Percentiles rank a stretch among this genome's conserved stretches.
Conservation (phyloP, 2,329 filamentous ascomycete genomes). For the Ophiosphaerella narmari region DNA sequence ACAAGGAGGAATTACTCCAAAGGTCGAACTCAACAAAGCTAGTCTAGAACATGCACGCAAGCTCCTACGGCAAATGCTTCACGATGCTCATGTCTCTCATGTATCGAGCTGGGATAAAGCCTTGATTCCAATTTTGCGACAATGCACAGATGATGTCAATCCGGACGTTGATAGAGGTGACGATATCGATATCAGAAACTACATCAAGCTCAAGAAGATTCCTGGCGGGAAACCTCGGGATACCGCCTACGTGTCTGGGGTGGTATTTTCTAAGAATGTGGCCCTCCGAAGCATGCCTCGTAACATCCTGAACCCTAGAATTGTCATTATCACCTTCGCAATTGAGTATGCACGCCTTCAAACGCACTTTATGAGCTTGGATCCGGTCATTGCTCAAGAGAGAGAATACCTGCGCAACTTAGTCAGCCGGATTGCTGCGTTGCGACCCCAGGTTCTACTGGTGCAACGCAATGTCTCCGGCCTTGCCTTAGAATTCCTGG, state of each 20-base stretch:
- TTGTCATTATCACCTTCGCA: slow-evolving; percentile 90
- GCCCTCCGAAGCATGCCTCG: slow-evolving; percentile 96
- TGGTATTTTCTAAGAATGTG: slow-evolving; percentile 97
- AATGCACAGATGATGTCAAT: slow-evolving; percentile 91
- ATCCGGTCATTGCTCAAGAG: slow-evolving; percentile 95
- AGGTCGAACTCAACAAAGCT: slow-evolving; percentile 83
- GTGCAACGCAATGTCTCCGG: slow-evolving; percentile 93
- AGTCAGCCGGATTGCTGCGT: slow-evolving; percentile 85
- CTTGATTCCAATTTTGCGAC: slow-evolving; percentile 84
- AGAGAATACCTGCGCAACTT: slow-evolving; percentile 90
- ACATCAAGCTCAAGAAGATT: slow-evolving; percentile 96
- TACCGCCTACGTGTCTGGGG: slow-evolving; percentile 93
- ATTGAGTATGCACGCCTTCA: slow-evolving; percentile 95
- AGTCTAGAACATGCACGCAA: slow-evolving; percentile 88
- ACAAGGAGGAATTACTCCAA: slow-evolving; percentile 72
- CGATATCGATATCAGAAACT: slow-evolving; percentile 96
- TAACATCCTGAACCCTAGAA: slow-evolving; percentile 79
- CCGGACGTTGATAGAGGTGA: slow-evolving; percentile 89
- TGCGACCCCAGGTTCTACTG: slow-evolving; percentile 84
- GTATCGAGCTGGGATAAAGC: slow-evolving; percentile 84
- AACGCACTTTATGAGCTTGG: slow-evolving; percentile 95
- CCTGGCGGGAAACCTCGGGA: slow-evolving; percentile 87
- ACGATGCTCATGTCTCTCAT: slow-evolving; percentile 75
- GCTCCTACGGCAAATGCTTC: slow-evolving; percentile 79
- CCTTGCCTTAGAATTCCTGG: slow-evolving; percentile 83